Evolutionary conservation across 352 stramenopile species (phyloP).

Genomic region (Phytophthora syringae): DNA sequence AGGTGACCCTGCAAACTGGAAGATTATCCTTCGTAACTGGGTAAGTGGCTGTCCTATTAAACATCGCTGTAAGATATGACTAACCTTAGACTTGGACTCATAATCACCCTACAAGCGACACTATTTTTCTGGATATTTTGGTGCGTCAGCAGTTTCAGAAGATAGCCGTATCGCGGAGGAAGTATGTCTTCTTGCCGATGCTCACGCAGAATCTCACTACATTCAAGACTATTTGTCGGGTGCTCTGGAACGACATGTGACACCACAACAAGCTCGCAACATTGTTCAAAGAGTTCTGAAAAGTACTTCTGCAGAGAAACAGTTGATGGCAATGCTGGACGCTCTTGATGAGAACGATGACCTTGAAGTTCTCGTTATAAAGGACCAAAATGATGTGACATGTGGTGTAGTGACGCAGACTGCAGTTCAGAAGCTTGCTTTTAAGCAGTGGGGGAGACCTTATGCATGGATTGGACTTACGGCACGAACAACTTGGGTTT

Average conservation of each 20-base stretch:
- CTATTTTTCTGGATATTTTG: constrained; percentile 1
- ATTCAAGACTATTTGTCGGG: not conserved
- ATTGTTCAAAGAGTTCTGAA: constrained; percentile 1
- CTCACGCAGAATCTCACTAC: not conserved
- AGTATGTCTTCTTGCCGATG: not conserved
- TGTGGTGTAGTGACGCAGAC: constrained; percentile 10
- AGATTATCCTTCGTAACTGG: not conserved
- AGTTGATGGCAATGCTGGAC: not conserved
- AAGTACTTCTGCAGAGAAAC: not conserved
- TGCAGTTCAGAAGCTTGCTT: constrained; percentile 7
- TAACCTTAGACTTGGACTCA: constrained; percentile 4
- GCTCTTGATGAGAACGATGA: not conserved
- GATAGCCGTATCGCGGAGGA: not conserved
- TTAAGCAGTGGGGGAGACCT: constrained; percentile 2
- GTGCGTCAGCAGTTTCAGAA: not conserved
- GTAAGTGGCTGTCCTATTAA: not conserved
- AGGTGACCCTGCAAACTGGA: not conserved
- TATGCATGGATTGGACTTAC: constrained; percentile 13
- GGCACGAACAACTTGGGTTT: constrained; percentile 14
- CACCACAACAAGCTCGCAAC: constrained; percentile 3
- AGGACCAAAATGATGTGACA: constrained; percentile 2
- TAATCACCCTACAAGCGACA: not conserved
- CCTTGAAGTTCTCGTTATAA: constrained; percentile 8
- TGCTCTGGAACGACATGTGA: not conserved
- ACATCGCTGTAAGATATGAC: not conserved